phyloP scores from a whole-genome alignment of 371 early-diverging fungal genomes.

The Rhizomucor pusillus region DNA sequence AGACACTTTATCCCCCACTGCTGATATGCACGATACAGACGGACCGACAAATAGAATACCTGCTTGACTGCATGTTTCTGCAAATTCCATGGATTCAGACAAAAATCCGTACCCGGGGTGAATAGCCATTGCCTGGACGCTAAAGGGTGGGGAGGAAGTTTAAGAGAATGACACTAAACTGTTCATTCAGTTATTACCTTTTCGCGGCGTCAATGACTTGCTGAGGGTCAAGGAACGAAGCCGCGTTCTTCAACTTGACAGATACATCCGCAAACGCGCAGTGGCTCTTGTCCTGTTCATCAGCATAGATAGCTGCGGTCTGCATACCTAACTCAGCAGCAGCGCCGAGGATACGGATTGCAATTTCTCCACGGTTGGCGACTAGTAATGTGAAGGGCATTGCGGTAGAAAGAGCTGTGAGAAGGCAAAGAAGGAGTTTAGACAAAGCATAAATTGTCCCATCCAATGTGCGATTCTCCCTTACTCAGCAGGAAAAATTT shows the following conservation, averaged over 20 bases:
- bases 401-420: slow-evolving; percentile 4
- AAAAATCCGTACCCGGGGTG: slow-evolving; percentile 92
- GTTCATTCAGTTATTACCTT: slow-evolving; percentile 9
- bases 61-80: slow-evolving; percentile 54
- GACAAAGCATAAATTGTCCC: too few relatives aligned
- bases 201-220: slow-evolving; percentile 31
- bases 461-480: slow-evolving; percentile 1
- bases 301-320: slow-evolving; percentile 35
- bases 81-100: slow-evolving; percentile 74
- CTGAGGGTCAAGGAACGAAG: slow-evolving; percentile 26
- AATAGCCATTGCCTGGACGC: slow-evolving; percentile 49
- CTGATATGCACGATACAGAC: slow-evolving; percentile 69
- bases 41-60: slow-evolving; percentile 79
- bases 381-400: slow-evolving; percentile 23
- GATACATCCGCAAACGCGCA: slow-evolving; percentile 20
- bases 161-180: not conserved
- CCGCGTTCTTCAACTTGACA: slow-evolving; percentile 20
- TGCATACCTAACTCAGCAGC: slow-evolving; percentile 33
- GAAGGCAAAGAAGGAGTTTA: not conserved
- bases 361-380: slow-evolving; percentile 47
- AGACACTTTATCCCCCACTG: slow-evolving; percentile 91
- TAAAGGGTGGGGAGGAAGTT: not conserved
- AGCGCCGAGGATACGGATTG: slow-evolving; percentile 36
- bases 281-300: slow-evolving; percentile 34
- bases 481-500: slow-evolving; percentile 10